These are phyloP conservation scores for Scytalidium lignicola DNA, from an alignment of 2,329 filamentous ascomycete genomes.

Conservation along the genomic window DNA sequence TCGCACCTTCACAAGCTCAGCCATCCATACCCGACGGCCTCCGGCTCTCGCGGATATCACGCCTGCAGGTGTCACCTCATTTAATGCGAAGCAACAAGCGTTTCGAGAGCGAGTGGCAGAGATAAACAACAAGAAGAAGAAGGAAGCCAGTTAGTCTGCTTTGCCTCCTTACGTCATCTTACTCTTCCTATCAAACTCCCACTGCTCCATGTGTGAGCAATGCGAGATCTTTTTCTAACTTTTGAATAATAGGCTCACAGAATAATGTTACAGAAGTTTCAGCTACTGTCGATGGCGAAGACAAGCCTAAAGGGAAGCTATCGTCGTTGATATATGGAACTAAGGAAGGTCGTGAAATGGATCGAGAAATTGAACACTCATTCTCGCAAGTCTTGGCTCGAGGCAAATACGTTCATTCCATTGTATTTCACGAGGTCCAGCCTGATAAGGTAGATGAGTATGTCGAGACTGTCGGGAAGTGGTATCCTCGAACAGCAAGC, in stretches of 20 bases:
- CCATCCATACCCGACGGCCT: slow-evolving; percentile 35
- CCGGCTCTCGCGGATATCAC: slow-evolving; percentile 87
- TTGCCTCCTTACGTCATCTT: slow-evolving; percentile 39
- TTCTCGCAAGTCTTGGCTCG: slow-evolving; percentile 93
- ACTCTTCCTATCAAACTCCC: slow-evolving; percentile 32
- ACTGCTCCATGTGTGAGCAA: slow-evolving; percentile 40
- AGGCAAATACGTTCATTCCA: slow-evolving; percentile 97
- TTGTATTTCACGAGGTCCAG: slow-evolving; percentile 93
- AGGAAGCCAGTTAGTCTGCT: slow-evolving; percentile 75
- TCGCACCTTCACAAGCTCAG: slow-evolving; percentile 54
- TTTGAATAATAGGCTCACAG: slow-evolving; percentile 56
- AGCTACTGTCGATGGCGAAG: slow-evolving; percentile 51
- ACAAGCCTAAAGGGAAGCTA: slow-evolving; percentile 67
- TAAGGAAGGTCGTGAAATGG: slow-evolving; percentile 87
- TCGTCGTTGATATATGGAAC: slow-evolving; percentile 95
- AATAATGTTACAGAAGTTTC: slow-evolving; percentile 53
- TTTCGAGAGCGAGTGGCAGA: slow-evolving; percentile 79
- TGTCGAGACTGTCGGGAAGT: slow-evolving; percentile 78
- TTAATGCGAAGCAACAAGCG: slow-evolving; percentile 77
- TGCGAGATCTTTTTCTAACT: slow-evolving; percentile 31
- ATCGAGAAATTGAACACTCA: slow-evolving; percentile 91
- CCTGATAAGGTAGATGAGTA: slow-evolving; percentile 96
- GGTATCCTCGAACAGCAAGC: slow-evolving; percentile 87
- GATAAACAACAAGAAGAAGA: slow-evolving; percentile 68
- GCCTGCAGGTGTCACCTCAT: slow-evolving; percentile 64